Evolutionary conservation across 805 yeast species (phyloP).

Genomic region (Phaffomyces opuntiae): DNA sequence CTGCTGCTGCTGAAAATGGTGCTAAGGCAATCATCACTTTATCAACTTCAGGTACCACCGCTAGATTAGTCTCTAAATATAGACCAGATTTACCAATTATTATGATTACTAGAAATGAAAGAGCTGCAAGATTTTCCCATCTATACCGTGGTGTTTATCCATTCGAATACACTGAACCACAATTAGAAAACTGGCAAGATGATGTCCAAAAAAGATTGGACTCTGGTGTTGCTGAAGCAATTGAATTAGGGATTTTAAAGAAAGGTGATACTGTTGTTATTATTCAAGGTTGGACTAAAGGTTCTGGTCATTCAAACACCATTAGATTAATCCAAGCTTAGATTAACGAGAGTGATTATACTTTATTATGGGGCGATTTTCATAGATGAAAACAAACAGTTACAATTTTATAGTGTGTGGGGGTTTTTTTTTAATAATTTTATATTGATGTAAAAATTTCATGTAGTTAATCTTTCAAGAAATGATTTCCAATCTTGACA

Average conservation of each 20-base stretch:
- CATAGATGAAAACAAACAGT: background rate
- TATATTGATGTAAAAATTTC: background rate
- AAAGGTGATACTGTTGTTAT: constrained; percentile 89
- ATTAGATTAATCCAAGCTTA: constrained; percentile 61
- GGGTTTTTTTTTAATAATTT: no score
- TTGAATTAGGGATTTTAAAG: constrained; percentile 74
- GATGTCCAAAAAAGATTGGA: constrained; percentile 94
- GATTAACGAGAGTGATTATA: no score
- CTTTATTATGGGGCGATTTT: background rate
- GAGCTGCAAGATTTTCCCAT: constrained; percentile 93
- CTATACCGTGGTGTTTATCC: constrained; percentile 99
- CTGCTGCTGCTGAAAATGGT: constrained; percentile 92
- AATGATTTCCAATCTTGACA: constrained; percentile 10
- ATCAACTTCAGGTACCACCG: constrained; percentile 91
- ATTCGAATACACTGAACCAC: constrained; percentile 64
- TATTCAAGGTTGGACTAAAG: constrained; percentile 98
- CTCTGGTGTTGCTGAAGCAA: constrained; percentile 88
- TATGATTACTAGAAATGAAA: constrained; percentile 94
- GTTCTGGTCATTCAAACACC: constrained; percentile 98
- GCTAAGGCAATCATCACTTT: constrained; percentile 96
- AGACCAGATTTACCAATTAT: constrained; percentile 96
- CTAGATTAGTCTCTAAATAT: constrained; percentile 94
- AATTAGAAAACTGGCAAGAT: constrained; percentile 78
- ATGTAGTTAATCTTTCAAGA: background rate
- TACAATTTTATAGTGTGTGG: background rate